Percentiles rank a stretch among this genome's conserved stretches.
Evolutionary conservation across 1,284 basidiomycete species (phyloP).

Genomic region (Neolentinus lepideus): DNA sequence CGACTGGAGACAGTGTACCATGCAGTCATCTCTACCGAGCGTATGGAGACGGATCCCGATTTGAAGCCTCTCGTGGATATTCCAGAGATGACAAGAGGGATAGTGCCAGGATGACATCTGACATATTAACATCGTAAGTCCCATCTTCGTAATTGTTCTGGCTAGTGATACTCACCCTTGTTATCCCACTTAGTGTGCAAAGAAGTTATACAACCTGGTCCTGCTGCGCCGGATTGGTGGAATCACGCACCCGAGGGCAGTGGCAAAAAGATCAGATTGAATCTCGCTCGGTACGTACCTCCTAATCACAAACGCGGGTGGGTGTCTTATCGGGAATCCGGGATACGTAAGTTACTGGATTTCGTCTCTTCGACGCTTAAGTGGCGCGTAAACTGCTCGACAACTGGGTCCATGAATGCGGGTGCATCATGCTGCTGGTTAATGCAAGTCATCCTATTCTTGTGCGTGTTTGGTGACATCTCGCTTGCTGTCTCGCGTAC

Average conservation of each 20-base stretch:
- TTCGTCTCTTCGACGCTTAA: constrained; percentile 34
- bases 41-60: constrained; percentile 42
- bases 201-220: constrained; percentile 35
- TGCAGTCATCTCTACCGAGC: constrained; percentile 37
- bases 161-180: background rate
- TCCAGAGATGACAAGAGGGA: constrained; percentile 36
- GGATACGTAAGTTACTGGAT: constrained; percentile 30
- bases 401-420: constrained; percentile 32
- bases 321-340: constrained; percentile 9
- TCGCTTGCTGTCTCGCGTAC: background rate
- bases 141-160: background rate
- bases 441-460: constrained; percentile 57
- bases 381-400: constrained; percentile 33
- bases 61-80: constrained; percentile 31
- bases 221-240: constrained; percentile 34
- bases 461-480: constrained; percentile 24
- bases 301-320: constrained; percentile 12
- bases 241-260: constrained; percentile 37
- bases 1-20: constrained; percentile 51
- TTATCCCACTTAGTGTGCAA: constrained; percentile 23
- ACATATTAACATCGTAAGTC: constrained; percentile 33
- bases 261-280: constrained; percentile 35
- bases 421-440: constrained; percentile 31
- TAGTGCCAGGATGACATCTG: constrained; percentile 35
- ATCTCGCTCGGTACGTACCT: constrained; percentile 30